Evolutionary conservation across 2,329 filamentous ascomycete species (phyloP).

Genomic region (Aureobasidium sp.): DNA sequence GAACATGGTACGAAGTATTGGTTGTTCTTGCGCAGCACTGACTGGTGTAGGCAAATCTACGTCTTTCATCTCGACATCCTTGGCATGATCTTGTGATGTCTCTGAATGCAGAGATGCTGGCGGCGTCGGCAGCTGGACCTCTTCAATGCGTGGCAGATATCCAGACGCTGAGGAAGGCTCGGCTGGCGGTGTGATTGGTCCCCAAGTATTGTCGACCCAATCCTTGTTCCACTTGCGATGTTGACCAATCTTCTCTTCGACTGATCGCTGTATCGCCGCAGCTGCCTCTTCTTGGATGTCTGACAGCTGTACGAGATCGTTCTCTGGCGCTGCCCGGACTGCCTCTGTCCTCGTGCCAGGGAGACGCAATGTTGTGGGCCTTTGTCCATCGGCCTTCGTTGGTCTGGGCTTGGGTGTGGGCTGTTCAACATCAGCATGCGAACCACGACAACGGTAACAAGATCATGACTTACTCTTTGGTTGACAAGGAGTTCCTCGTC

Average conservation of each 20-base stretch:
- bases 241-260: constrained; percentile 79
- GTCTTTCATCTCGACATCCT: constrained; percentile 30
- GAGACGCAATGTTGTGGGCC: constrained; percentile 47
- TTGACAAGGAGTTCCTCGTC: constrained; percentile 87
- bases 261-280: constrained; percentile 68
- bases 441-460: background rate
- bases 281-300: constrained; percentile 75
- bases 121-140: constrained; percentile 33
- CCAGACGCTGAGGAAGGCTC: constrained; percentile 36
- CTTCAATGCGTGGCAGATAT: constrained; percentile 21
- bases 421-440: constrained; percentile 22
- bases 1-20: constrained; percentile 14
- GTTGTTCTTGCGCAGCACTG: constrained; percentile 17
- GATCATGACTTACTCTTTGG: constrained; percentile 60
- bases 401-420: constrained; percentile 41
- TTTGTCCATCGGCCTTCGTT: constrained; percentile 52
- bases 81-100: constrained; percentile 28
- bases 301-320: constrained; percentile 67
- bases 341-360: constrained; percentile 53
- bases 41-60: constrained; percentile 17
- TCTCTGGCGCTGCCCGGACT: constrained; percentile 52
- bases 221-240: constrained; percentile 88
- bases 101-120: constrained; percentile 38
- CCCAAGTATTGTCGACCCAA: constrained; percentile 79
- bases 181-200: constrained; percentile 70